These are phyloP conservation scores for Allantophomopsis lycopodina DNA, from an alignment of 2,329 filamentous ascomycete species.

Conservation along the genomic window DNA sequence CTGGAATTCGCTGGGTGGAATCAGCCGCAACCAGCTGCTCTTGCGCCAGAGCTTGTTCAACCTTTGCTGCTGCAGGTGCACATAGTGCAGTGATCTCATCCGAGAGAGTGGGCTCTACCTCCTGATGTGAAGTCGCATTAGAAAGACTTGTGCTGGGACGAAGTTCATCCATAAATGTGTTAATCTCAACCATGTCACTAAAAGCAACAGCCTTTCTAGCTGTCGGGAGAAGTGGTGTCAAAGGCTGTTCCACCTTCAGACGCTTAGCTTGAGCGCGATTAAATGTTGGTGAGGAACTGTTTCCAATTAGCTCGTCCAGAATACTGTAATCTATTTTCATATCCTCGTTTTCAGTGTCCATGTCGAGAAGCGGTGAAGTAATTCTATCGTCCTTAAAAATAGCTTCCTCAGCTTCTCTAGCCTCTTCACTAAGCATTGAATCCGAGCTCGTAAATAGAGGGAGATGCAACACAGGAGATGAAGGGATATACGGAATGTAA, in stretches of 20 bases:
- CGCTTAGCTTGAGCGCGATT: conserved; percentile 6
- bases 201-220: conserved; percentile 12
- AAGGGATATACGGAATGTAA: conserved; percentile 10
- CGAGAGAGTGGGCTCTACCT: too few species aligned
- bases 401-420: conserved; percentile 11
- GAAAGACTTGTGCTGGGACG: conserved; percentile 9
- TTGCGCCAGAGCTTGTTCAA: conserved; percentile 9
- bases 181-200: conserved; percentile 10
- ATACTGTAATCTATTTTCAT: too few species aligned
- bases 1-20: conserved; percentile 28
- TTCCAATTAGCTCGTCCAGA: not conserved
- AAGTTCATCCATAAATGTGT: not conserved
- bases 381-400: conserved; percentile 15
- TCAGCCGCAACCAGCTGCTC: conserved; percentile 17
- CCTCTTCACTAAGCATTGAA: conserved; percentile 6
- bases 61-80: conserved; percentile 7
- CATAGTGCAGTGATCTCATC: conserved; percentile 7
- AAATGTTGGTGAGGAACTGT: not conserved
- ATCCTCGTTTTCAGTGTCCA: too few species aligned
- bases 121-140: conserved; percentile 1
- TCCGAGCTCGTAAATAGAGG: conserved; percentile 5
- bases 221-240: conserved; percentile 12
- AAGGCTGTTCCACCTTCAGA: conserved; percentile 14
- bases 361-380: too few species aligned
- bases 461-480: conserved; percentile 5